Evolutionary conservation across 768 basidiomycete genomes (phyloP), one percentile per base, ranked within the genome.

Genomic region (Harrya chromipes): DNA sequence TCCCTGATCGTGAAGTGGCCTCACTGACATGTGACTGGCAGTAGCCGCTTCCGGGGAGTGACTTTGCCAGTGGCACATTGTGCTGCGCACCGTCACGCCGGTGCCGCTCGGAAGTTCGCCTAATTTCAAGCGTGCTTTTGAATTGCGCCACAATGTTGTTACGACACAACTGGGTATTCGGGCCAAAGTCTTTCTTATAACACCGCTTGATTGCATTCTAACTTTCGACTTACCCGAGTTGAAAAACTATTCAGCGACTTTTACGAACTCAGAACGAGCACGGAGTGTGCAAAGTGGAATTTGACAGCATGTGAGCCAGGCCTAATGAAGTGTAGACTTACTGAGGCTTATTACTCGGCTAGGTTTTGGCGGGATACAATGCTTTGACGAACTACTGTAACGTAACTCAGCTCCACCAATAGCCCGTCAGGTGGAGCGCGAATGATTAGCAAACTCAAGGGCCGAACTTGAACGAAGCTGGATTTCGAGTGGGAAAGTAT

Each of bases 361-460:
- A 33, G 16, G 33, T 14, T 33, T 16, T 16, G 14, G 31, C 12
- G 3, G 31, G 31, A 1, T 31, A 27, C 26, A 27, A 13, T 29
- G 2, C 26, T 11, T 29, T 29, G 29, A 29, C 29, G 12, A 4
- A 29, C 29, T 12, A 29, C 29, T 29, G 11, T 13, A 29, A 52
- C 53, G 59, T 61, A 58, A 61, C 47, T 33, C 35, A 44, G 53
- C 59, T 46, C 59, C 52, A 51, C 59, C 39, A 31, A 29, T 40
- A 29, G 6, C 12, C 46, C 39, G 41, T 17, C 19, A 46, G n/a
- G 26, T 31, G 31, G 23, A 16, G 21, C 21, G 17, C 34, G 38
- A 53, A 46, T 39, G 39, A 20, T 33, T 33, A 36, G 27, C 17
- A 13, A 23, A 19, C 21, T 0, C 24, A 29, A 8, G 31, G 17